These are phyloP conservation scores for Thoreauomyces humboldtii DNA, from an alignment of 192 early-diverging fungal genomes.

Conservation along the genomic window DNA sequence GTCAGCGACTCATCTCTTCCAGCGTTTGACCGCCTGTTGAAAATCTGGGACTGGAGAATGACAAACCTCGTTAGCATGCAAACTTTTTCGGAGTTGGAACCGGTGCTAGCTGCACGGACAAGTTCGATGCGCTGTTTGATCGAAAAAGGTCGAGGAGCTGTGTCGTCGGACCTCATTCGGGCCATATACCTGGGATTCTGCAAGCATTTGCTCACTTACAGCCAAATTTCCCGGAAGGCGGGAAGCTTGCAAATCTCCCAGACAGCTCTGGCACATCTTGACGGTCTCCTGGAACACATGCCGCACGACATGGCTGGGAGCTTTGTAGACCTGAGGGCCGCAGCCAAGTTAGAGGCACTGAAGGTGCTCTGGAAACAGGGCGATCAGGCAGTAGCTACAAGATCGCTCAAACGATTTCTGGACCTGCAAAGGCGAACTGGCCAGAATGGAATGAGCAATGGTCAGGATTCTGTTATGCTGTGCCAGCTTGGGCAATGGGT, in stretches of 20 bases:
- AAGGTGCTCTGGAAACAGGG: conserved; percentile 40
- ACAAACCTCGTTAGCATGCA: conserved; percentile 4
- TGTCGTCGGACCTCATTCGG: no score
- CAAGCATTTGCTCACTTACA: conserved; percentile 30
- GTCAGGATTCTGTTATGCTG: conserved; percentile 16
- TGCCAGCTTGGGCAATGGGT: conserved; percentile 40
- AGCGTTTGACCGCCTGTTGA: conserved; percentile 8
- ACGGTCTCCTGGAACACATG: not conserved
- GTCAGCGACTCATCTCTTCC: not conserved
- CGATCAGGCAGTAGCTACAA: conserved; percentile 29
- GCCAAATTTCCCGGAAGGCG: conserved; percentile 29
- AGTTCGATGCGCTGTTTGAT: conserved; percentile 8
- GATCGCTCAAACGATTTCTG: conserved; percentile 28
- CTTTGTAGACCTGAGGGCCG: not conserved
- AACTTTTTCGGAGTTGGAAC: conserved; percentile 30
- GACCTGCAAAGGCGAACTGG: not conserved
- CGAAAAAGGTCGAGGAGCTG: no score
- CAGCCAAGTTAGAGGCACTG: conserved; percentile 17
- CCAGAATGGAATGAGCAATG: not conserved
- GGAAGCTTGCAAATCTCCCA: conserved; percentile 28
- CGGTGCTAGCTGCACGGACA: conserved; percentile 28
- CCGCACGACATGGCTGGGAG: not conserved
- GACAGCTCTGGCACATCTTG: conserved; percentile 20
- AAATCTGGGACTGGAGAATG: conserved; percentile 25
- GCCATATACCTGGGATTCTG: no score